Evolutionary conservation across 1,284 basidiomycete genomes (phyloP).

Genomic region (Coniophora puteana): DNA sequence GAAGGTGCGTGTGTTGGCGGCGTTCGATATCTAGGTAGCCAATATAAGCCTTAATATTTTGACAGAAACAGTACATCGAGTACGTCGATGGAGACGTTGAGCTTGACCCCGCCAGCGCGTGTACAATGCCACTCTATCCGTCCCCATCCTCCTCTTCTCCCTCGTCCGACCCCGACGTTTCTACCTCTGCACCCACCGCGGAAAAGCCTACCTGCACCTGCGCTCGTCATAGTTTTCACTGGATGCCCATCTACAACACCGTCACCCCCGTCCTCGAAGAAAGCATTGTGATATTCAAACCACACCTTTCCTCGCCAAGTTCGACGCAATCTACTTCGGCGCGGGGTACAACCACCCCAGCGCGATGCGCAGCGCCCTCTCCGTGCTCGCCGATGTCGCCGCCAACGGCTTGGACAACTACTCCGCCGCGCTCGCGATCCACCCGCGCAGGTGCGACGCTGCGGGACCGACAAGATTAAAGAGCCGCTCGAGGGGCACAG

Average conservation of each 20-base stretch:
- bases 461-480: slow-evolving; percentile 31
- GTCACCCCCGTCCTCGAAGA: too few relatives aligned
- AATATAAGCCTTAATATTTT: slow-evolving; percentile 12
- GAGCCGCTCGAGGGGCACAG: slow-evolving; percentile 40
- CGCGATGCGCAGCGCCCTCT: slow-evolving; percentile 33
- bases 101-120: slow-evolving; percentile 24
- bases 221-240: too few relatives aligned
- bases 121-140: slow-evolving; percentile 24
- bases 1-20: background rate
- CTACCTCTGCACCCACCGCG: slow-evolving; percentile 31
- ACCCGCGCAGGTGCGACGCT: slow-evolving; percentile 27
- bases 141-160: slow-evolving; percentile 18
- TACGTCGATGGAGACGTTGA: slow-evolving; percentile 22
- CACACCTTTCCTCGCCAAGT: slow-evolving; percentile 45
- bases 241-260: slow-evolving; percentile 37
- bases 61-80: slow-evolving; percentile 28
- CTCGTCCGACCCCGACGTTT: slow-evolving; percentile 19
- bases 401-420: slow-evolving; percentile 47
- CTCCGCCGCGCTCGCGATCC: slow-evolving; percentile 49
- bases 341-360: slow-evolving; percentile 26
- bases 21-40: slow-evolving; percentile 4
- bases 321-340: slow-evolving; percentile 37
- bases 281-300: slow-evolving; percentile 43
- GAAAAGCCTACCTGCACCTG: slow-evolving; percentile 36
- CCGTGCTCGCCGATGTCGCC: slow-evolving; percentile 36